Evolutionary conservation across 2,329 filamentous ascomycete species (phyloP).

Genomic region (Penicillium sp.): DNA sequence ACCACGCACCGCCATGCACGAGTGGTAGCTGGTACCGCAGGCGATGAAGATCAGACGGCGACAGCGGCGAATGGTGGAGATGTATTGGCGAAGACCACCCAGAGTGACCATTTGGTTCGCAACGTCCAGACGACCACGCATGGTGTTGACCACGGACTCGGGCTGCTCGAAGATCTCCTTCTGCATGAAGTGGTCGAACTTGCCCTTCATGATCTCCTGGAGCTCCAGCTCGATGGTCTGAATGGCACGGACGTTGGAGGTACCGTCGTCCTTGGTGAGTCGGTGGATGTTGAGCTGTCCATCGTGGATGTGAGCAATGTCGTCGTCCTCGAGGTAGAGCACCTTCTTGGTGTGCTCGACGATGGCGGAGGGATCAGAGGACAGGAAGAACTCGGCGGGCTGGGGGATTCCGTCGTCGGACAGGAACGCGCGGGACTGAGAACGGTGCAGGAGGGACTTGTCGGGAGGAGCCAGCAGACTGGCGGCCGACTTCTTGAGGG

Average conservation of each 20-base stretch:
- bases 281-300: constrained; percentile 98
- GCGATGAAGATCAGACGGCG: constrained; percentile 98
- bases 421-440: constrained; percentile 97
- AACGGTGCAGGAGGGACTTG: constrained; percentile 97
- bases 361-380: constrained; percentile 95
- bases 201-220: constrained; percentile 99
- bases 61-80: constrained; percentile 92
- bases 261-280: constrained; percentile 91
- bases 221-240: constrained; percentile 98
- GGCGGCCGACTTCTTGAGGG: constrained; percentile 79
- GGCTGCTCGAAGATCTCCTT: constrained; percentile 99
- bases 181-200: constrained; percentile 99
- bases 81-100: constrained; percentile 92
- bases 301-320: constrained; percentile 99
- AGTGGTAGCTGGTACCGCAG: constrained; percentile 97
- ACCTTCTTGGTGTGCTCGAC: constrained; percentile 99
- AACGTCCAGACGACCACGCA: constrained; percentile 94
- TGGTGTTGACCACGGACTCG: constrained; percentile 98
- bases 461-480: constrained; percentile 80
- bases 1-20: constrained; percentile 98
- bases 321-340: constrained; percentile 97
- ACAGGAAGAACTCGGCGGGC: constrained; percentile 98
- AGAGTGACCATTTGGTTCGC: constrained; percentile 93
- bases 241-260: constrained; percentile 93
- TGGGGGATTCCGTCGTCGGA: constrained; percentile 97